phyloP scores from a whole-genome alignment of 2,329 filamentous ascomycete species.

The Colletotrichum theobromicola region DNA sequence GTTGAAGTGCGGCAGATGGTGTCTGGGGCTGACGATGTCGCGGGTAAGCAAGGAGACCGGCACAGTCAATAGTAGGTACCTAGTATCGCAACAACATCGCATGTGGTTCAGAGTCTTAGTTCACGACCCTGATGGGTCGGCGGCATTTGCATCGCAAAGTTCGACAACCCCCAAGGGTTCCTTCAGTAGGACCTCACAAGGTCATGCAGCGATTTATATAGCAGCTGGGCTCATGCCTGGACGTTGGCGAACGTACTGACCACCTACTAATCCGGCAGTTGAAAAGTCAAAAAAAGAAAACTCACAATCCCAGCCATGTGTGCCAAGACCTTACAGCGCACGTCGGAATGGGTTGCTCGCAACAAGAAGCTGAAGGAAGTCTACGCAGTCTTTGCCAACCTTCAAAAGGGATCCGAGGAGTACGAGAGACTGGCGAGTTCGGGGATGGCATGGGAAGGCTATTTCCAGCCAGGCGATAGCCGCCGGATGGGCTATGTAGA shows the following conservation, averaged over 20 bases:
- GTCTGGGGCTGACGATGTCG: neutral
- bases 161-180: fast-evolving
- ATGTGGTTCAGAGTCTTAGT: neutral
- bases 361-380: conserved; percentile 1
- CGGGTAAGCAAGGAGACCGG: neutral
- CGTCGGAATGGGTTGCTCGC: neutral
- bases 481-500: neutral
- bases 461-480: conserved; percentile 22
- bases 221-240: neutral
- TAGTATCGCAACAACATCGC: neutral
- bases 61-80: too few species aligned
- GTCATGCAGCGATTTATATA: neutral
- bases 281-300: neutral
- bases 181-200: neutral
- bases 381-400: conserved; percentile 6
- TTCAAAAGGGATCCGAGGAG: conserved; percentile 16
- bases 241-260: neutral
- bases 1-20: neutral
- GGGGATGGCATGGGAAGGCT: conserved; percentile 27
- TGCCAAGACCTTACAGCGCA: neutral
- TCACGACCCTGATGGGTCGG: neutral
- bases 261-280: neutral
- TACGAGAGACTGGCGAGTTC: conserved; percentile 23
- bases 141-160: neutral
- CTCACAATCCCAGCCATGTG: neutral